These are phyloP conservation scores for Rhododendron ferrugineum DNA, from an alignment of 148 eudicot species.

Conservation along the genomic window DNA sequence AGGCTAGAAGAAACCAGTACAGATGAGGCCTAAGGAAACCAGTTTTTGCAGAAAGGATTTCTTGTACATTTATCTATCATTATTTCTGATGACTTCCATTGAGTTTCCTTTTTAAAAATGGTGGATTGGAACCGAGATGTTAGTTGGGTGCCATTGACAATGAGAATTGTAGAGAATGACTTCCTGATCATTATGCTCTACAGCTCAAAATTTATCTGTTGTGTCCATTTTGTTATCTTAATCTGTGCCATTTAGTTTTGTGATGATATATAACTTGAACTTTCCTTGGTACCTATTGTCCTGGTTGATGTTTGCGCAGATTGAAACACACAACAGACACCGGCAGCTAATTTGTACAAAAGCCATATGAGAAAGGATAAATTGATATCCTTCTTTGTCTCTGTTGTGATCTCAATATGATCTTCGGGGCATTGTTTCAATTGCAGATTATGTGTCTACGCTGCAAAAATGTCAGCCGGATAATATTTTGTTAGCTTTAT, in stretches of 20 bases:
- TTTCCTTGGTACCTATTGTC: not conserved
- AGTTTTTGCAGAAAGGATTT: not conserved
- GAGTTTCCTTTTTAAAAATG: not conserved
- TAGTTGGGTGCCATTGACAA: not conserved
- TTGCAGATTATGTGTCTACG: not conserved
- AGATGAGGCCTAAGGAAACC: constrained; percentile 4
- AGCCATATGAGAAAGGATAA: not conserved
- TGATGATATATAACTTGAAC: not conserved
- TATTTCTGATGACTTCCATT: not conserved
- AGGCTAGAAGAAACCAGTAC: constrained; percentile 8
- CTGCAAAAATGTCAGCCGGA: not conserved
- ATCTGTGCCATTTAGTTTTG: not conserved
- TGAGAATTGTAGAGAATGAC: not conserved
- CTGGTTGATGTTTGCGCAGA: not conserved
- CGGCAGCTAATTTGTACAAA: not conserved
- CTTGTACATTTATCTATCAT: not conserved
- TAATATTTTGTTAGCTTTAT: not conserved
- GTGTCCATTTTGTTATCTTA: not conserved
- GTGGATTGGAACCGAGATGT: not conserved
- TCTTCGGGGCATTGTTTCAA: not conserved
- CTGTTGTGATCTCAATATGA: not conserved
- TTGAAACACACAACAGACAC: not conserved
- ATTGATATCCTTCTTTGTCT: not conserved
- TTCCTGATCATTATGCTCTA: not conserved
- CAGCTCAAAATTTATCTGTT: not conserved